These are phyloP conservation scores for Vicia sativa DNA, from an alignment of 306 rosid species.

Conservation along the genomic window DNA sequence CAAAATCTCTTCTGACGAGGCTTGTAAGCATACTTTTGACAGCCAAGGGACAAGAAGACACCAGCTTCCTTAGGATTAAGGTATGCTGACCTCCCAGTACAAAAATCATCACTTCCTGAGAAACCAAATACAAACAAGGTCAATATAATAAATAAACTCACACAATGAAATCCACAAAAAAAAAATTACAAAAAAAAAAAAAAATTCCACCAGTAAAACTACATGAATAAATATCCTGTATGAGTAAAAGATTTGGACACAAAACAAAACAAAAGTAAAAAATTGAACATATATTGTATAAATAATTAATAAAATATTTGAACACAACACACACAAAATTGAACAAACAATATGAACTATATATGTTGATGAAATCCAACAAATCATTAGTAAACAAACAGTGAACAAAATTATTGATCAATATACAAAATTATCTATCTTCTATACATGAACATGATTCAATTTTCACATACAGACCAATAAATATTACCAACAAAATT, in stretches of 20 bases:
- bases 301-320: not conserved
- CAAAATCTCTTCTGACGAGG: conserved; percentile 84
- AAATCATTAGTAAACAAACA: conserved; percentile 6
- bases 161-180: not conserved
- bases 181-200: not conserved
- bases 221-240: not conserved
- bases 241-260: too few species aligned
- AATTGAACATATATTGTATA: conserved; percentile 3
- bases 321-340: not conserved
- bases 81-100: conserved; percentile 71
- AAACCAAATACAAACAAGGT: conserved; percentile 39
- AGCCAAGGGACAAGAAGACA: conserved; percentile 79
- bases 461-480: conserved; percentile 11
- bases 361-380: conserved; percentile 11
- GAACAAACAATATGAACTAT: conserved; percentile 30
- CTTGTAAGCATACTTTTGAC: conserved; percentile 57
- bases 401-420: conserved; percentile 26
- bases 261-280: not conserved
- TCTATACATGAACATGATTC: conserved; percentile 3
- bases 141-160: conserved; percentile 4
- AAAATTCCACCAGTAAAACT: not conserved
- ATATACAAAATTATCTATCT: conserved; percentile 28
- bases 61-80: conserved; percentile 76
- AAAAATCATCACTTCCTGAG: conserved; percentile 82
- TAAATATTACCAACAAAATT: conserved; percentile 10